Evolutionary conservation across 768 basidiomycete genomes (phyloP), one percentile per base, ranked within the genome.

Genomic region (Lactifluus subvellereus): DNA sequence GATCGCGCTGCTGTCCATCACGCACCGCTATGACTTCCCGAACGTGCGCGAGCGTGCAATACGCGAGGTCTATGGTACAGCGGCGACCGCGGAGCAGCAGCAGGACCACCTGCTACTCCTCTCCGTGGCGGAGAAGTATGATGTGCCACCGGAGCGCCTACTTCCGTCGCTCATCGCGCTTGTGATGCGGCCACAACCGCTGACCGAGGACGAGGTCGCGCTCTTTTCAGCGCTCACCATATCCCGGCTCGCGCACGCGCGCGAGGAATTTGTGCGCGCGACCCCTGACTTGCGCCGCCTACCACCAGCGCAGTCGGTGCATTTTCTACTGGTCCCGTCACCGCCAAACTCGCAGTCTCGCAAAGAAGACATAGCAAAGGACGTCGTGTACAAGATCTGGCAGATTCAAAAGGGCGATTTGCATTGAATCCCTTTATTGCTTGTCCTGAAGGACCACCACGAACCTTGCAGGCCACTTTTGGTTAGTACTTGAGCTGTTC

Each of bases 1-100:
- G 62, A 53, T 64, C 48, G 58, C 58, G 32, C 40, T 64, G 0
- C 48, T 64, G 2, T 59, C 57, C 32, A 59, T 64, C 22, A 20
- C 62, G 18, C 62, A 64, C 38, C 62, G 30, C 10, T 64, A 54
- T 47, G 62, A 64, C 3, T 64, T 64, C 30, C 53, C 50, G 22
- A 55, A 55, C 47, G 62, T 64, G 38, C 53, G 53, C 48, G 52
- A 48, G 11, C 57, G 62, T 0, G 62, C 62, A 14, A 60, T 64
- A 18, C 53, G 53, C 22, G 62, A 59, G 48, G 45, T 64, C 22
- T 64, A 50, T 5, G 27, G 27, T 2, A 30, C 4, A 9, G 8
- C 16, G 10, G 4, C 18, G 45, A 16, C 48, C 20, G 35, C 32
- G 18, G 32, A 42, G 5, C 35, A 13, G 22, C 14, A 22, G 45